Percentiles rank a stretch among this genome's conserved stretches.
Conservation (phyloP, 106 monocot genomes). For the Dendrobium nobile region DNA sequence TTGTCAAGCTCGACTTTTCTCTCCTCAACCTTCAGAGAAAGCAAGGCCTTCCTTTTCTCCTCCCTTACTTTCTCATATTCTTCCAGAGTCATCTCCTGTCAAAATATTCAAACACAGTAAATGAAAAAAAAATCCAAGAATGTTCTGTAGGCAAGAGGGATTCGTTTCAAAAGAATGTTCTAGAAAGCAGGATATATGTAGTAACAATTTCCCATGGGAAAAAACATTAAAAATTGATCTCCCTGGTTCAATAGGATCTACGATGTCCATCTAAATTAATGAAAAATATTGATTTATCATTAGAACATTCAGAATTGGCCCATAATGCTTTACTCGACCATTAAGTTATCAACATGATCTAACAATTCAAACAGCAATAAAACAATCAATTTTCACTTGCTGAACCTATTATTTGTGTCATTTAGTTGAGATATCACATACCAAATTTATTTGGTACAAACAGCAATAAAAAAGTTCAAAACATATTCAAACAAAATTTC, state of each 20-base stretch:
- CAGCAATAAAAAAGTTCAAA: background rate
- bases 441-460: background rate
- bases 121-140: background rate
- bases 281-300: background rate
- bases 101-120: background rate
- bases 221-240: background rate
- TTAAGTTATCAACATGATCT: background rate
- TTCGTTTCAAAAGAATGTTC: background rate
- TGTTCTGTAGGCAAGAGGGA: background rate
- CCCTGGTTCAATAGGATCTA: background rate
- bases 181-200: background rate
- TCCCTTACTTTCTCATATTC: constrained; percentile 71
- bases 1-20: constrained; percentile 61
- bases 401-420: background rate
- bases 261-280: background rate
- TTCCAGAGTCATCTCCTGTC: constrained; percentile 70
- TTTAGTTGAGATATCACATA: background rate
- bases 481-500: background rate
- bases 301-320: background rate
- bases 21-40: constrained; percentile 47
- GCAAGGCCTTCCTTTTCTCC: constrained; percentile 61
- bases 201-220: background rate
- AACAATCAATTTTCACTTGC: background rate
- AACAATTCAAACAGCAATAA: background rate
- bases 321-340: background rate